Evolutionary conservation across 768 basidiomycete species (phyloP).

Genomic region (Pisolithus tinctorius): DNA sequence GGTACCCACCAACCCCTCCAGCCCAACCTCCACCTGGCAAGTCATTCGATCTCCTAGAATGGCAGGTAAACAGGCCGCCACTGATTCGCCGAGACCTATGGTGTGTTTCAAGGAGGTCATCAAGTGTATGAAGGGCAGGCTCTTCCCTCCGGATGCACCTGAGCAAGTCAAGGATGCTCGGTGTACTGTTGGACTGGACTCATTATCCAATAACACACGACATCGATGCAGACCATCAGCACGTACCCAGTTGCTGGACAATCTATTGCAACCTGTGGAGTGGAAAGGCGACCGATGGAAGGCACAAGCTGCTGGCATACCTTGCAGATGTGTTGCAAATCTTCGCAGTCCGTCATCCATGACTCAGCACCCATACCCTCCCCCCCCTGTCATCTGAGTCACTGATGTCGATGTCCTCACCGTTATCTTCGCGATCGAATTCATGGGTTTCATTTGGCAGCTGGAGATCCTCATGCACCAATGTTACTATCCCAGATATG

Average conservation of each 20-base stretch:
- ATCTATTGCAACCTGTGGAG: conserved; percentile 37
- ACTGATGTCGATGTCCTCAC: conserved; percentile 18
- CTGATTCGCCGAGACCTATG: conserved; percentile 22
- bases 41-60: conserved; percentile 5
- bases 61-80: conserved; percentile 3
- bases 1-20: conserved; percentile 18
- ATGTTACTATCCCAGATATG: conserved; percentile 26
- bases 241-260: conserved; percentile 35
- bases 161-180: conserved; percentile 27
- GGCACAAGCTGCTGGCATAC: conserved; percentile 36
- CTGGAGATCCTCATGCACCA: conserved; percentile 32
- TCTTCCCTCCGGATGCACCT: conserved; percentile 41
- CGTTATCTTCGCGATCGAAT: conserved; percentile 28
- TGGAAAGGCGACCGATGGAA: conserved; percentile 33
- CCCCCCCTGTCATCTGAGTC: conserved; percentile 19
- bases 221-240: conserved; percentile 16
- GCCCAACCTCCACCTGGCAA: conserved; percentile 15
- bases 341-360: conserved; percentile 4
- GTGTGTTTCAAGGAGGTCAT: no score
- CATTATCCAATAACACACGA: conserved; percentile 4
- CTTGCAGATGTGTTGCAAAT: conserved; percentile 21
- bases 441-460: conserved; percentile 41
- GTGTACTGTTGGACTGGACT: conserved; percentile 19
- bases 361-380: conserved; percentile 12
- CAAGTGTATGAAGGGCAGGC: no score